phyloP scores from a whole-genome alignment of 257 asterid genomes.

The Craterostigma plantagineum region DNA sequence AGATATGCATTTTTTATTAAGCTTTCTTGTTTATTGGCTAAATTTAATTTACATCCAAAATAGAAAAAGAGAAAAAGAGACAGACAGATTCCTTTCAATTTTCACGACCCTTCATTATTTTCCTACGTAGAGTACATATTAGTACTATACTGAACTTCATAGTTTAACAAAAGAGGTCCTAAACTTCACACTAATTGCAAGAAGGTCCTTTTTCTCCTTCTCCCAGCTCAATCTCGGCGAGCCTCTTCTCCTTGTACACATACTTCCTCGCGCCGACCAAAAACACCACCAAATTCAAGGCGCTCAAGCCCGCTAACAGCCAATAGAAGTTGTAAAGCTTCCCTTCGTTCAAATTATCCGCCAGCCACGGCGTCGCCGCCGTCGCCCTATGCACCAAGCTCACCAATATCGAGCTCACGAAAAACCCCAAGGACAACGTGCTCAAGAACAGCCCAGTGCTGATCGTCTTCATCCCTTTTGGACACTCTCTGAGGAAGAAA shows the following conservation, averaged over 20 bases:
- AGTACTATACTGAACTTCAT: too few species aligned
- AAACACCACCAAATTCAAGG: conserved; percentile 36
- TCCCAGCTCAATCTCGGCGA: too few species aligned
- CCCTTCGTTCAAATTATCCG: conserved; percentile 61
- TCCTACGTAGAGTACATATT: too few species aligned
- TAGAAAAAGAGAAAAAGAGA: too few species aligned
- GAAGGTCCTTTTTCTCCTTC: too few species aligned
- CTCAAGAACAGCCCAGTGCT: conserved; percentile 91
- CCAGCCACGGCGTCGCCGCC: conserved; percentile 46
- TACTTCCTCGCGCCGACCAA: conserved; percentile 44
- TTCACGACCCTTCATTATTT: too few species aligned
- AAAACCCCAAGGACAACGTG: conserved; percentile 70
- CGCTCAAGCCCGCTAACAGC: conserved; percentile 46
- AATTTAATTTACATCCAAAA: too few species aligned
- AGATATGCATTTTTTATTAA: too few species aligned
- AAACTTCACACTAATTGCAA: too few species aligned
- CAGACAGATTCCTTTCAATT: too few species aligned
- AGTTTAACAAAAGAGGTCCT: too few species aligned
- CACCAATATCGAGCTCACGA: conserved; percentile 61
- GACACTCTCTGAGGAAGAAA: conserved; percentile 76
- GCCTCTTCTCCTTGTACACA: conserved; percentile 24
- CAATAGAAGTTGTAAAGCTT: conserved; percentile 73
- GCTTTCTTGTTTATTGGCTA: too few species aligned
- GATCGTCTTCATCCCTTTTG: conserved; percentile 89
- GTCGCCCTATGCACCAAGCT: conserved; percentile 48